Base-by-base conservation (phyloP, 805 yeast genomes). In the Allodekkera sacchari region DNA sequence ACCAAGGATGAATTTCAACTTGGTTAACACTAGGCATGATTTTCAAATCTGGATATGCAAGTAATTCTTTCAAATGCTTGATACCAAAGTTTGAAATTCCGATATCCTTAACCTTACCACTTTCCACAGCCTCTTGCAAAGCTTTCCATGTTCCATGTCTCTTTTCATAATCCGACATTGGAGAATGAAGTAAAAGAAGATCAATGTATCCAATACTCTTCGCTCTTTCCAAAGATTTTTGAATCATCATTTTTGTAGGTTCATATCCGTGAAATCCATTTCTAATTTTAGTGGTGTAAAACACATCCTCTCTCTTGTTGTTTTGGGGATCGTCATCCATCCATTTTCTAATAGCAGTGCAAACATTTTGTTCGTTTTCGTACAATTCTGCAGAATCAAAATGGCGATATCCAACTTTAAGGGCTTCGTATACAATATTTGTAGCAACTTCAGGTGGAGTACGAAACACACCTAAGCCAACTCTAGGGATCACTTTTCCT, bases 311-410 rank as follows among this genome's bases (percentile, higher is more conserved):
- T 33, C 69, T 47, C 38, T 45, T 50, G 22, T 43, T 37, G 15
- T 35, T 22, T 2, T 9, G 33, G 7, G 52, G 50, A 27, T 41
- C 39, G 14, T 43, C 48, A 7, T 36, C 30, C 7, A 52, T 18
- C 55, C 55, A 80, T 30, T 57, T 48, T 5, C 59, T 50, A 28
- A 80, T 69, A 2, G 77, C 89, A 29, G 64, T 60, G 16, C 74
- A 74, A 4, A 73, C 71, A 41, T 74, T 79, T 12, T 41, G 40
- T 47, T 80, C 83, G 55, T 82, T 82, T 8, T 60, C 56, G 55
- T 83, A 83, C 11, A 53, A 53, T 8, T 65, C 73, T 4, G 94
- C 94, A 12, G 77, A 61, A 50, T 83, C 92, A 37, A 82, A 58
- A 45, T 77, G 89, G 43, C 89, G 67, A 51, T 79, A 83, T 0